A percentile compares a stretch with the other conserved stretches of the same genome.
phyloP scores from a whole-genome alignment of 1,284 basidiomycete genomes.

The Ceratobasidium theobromae region DNA sequence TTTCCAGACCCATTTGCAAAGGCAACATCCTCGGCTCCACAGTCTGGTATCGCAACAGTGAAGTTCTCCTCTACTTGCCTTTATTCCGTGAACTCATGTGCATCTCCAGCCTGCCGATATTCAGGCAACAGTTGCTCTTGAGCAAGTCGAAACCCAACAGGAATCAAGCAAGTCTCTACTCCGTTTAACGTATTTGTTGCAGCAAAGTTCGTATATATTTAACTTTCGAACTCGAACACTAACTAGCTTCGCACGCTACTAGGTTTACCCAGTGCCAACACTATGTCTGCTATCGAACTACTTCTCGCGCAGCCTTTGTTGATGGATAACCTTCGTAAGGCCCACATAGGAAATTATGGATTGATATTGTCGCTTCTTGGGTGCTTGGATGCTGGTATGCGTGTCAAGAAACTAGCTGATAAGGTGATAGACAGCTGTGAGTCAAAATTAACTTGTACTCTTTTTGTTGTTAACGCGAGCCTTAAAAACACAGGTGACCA shows the following conservation, averaged over 20 bases:
- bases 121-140: slow-evolving; percentile 42
- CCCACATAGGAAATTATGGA: slow-evolving; percentile 87
- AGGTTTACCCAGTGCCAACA: slow-evolving; percentile 43
- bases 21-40: slow-evolving; percentile 56
- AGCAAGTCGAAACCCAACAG: slow-evolving; percentile 79
- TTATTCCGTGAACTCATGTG: not conserved
- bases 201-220: slow-evolving; percentile 58
- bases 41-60: slow-evolving; percentile 27
- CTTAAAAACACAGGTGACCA: slow-evolving; percentile 63
- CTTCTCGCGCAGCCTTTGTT: slow-evolving; percentile 77
- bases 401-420: slow-evolving; percentile 85
- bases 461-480: slow-evolving; percentile 8
- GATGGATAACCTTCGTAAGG: slow-evolving; percentile 82
- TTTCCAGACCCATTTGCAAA: slow-evolving; percentile 75
- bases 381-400: slow-evolving; percentile 79
- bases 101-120: slow-evolving; percentile 36
- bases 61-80: slow-evolving; percentile 24
- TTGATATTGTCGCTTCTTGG: slow-evolving; percentile 87
- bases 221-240: not conserved
- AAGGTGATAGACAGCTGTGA: slow-evolving; percentile 83
- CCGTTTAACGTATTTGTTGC: slow-evolving; percentile 80
- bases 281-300: slow-evolving; percentile 78
- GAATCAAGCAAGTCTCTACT: slow-evolving; percentile 80
- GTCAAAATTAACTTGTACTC: slow-evolving; percentile 39
- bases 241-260: not conserved